Evolutionary conservation across 192 early-diverging fungal species (phyloP).

Genomic region (Oehlia diaphana): DNA sequence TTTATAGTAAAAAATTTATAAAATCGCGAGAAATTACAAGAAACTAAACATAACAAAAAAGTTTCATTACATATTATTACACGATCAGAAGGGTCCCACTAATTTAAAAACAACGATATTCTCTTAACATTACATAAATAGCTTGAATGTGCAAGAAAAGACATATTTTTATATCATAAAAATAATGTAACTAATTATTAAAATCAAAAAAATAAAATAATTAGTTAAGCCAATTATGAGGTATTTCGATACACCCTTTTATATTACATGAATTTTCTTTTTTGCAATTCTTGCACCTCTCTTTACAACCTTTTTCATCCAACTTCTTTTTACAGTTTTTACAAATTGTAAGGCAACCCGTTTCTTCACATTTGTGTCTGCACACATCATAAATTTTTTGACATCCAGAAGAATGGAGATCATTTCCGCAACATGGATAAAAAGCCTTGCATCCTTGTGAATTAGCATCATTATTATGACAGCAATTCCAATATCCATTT

Average conservation of each 20-base stretch:
- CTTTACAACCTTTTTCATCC: not conserved
- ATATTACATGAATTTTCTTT: not conserved
- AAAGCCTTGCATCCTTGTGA: not conserved
- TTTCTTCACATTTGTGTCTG: not conserved
- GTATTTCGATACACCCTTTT: not conserved
- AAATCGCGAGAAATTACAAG: no score
- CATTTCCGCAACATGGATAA: not conserved
- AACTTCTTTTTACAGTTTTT: not conserved
- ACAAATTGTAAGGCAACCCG: not conserved
- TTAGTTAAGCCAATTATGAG: not conserved
- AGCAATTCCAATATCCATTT: not conserved
- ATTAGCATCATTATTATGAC: not conserved
- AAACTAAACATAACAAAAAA: no score
- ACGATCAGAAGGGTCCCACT: no score
- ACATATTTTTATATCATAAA: no score
- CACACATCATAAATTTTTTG: not conserved
- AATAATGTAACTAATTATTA: no score
- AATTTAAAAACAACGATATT: no score
- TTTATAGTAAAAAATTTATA: no score
- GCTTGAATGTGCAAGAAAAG: no score
- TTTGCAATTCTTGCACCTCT: constrained; percentile 6
- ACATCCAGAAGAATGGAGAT: not conserved
- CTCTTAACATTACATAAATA: no score
- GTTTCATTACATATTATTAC: no score
- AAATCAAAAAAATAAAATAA: no score